These are phyloP conservation scores for Metarhizium humberi DNA, from an alignment of 2,329 filamentous ascomycete genomes.

Conservation along the genomic window DNA sequence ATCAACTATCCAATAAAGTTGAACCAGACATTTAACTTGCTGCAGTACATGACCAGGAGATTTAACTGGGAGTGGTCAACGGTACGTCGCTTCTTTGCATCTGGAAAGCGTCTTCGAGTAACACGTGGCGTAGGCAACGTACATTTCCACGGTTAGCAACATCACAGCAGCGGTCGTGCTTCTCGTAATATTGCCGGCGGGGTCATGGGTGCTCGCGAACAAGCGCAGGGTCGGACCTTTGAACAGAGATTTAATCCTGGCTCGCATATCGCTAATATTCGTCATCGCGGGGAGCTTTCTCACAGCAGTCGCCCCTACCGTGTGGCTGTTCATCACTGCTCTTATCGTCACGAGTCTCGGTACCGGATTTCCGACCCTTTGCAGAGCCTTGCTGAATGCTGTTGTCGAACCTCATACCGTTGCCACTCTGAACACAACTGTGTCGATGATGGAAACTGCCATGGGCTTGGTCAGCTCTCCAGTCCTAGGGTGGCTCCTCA, in stretches of 20 bases:
- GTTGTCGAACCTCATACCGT: slow-evolving; percentile 44
- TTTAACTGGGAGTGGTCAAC: slow-evolving; percentile 39
- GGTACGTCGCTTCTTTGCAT: slow-evolving; percentile 14
- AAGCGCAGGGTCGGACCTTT: slow-evolving; percentile 20
- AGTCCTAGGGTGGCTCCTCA: slow-evolving; percentile 35
- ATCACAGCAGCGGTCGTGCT: slow-evolving; percentile 27
- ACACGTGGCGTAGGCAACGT: slow-evolving; percentile 25
- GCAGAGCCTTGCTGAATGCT: slow-evolving; percentile 41
- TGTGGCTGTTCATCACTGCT: slow-evolving; percentile 25
- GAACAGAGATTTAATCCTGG: slow-evolving; percentile 30
- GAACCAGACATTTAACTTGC: slow-evolving; percentile 23
- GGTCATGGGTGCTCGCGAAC: slow-evolving; percentile 23
- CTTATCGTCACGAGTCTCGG: slow-evolving; percentile 38
- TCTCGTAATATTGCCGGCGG: slow-evolving; percentile 26
- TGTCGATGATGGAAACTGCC: slow-evolving; percentile 39
- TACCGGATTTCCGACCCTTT: slow-evolving; percentile 29
- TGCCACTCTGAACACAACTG: slow-evolving; percentile 42
- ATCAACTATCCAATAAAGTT: slow-evolving; percentile 20
- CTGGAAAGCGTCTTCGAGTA: background rate
- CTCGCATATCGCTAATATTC: slow-evolving; percentile 23
- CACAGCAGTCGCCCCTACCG: slow-evolving; percentile 25
- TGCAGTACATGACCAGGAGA: slow-evolving; percentile 44
- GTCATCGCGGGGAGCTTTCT: slow-evolving; percentile 25
- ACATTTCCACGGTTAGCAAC: slow-evolving; percentile 29
- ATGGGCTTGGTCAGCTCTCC: slow-evolving; percentile 38